phyloP scores from a whole-genome alignment of 768 basidiomycete genomes.

The Rhodocollybia butyracea region DNA sequence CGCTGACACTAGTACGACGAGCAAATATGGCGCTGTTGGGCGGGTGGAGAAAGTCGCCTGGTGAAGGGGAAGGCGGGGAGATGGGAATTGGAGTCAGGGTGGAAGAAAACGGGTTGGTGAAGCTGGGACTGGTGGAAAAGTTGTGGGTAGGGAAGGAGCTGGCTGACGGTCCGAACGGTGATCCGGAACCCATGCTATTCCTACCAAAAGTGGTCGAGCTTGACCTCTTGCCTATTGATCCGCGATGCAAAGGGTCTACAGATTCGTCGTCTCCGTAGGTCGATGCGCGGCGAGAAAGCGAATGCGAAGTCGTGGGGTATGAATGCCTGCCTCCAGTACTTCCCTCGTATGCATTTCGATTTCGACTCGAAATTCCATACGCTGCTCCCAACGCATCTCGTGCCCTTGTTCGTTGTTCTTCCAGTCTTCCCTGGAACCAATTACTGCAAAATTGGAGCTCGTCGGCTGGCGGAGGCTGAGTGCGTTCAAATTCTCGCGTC shows the following conservation, averaged over 20 bases:
- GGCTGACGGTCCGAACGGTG: too few relatives aligned
- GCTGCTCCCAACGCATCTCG: slow-evolving; percentile 49
- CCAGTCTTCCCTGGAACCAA: slow-evolving; percentile 89
- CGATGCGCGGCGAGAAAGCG: slow-evolving; percentile 52
- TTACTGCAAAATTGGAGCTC: slow-evolving; percentile 89
- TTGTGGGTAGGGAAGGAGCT: too few relatives aligned
- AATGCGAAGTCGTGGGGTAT: too few relatives aligned
- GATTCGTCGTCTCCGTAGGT: slow-evolving; percentile 21
- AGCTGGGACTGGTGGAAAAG: too few relatives aligned
- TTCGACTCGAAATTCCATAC: slow-evolving; percentile 26
- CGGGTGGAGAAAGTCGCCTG: slow-evolving; percentile 68
- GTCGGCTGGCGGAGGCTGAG: slow-evolving; percentile 87
- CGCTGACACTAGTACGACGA: slow-evolving; percentile 91
- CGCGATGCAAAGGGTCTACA: background rate
- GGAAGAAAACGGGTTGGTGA: slow-evolving; percentile 47
- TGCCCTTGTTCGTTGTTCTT: slow-evolving; percentile 76
- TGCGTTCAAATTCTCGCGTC: slow-evolving; percentile 80
- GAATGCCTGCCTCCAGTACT: too few relatives aligned
- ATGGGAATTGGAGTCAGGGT: slow-evolving; percentile 42
- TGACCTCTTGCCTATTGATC: background rate
- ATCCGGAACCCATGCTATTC: background rate
- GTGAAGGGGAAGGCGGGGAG: slow-evolving; percentile 26
- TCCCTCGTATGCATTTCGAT: slow-evolving; percentile 51
- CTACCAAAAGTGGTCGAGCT: background rate
- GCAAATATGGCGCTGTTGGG: slow-evolving; percentile 80